Evolutionary conservation across 2,329 filamentous ascomycete species (phyloP).

Genomic region (Ascochyta koolunga): DNA sequence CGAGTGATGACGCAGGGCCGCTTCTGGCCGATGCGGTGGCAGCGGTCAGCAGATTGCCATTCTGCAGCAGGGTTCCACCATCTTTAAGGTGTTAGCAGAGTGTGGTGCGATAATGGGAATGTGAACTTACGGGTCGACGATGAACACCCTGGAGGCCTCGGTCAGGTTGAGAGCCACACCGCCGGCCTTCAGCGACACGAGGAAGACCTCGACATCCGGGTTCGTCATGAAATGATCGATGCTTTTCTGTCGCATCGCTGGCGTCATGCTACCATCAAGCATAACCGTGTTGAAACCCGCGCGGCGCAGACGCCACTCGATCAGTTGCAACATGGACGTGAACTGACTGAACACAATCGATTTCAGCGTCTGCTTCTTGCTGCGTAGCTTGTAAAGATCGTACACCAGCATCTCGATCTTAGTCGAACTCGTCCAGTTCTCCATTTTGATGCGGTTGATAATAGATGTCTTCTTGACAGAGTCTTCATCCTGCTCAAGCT

Average conservation of each 20-base stretch:
- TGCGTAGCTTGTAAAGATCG: conserved; percentile 88
- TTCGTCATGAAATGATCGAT: conserved; percentile 98
- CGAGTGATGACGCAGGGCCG: conserved; percentile 93
- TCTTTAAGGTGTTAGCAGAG: conserved; percentile 53
- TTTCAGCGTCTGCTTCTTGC: conserved; percentile 91
- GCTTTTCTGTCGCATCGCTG: conserved; percentile 86
- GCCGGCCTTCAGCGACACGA: conserved; percentile 94
- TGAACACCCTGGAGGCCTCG: conserved; percentile 93
- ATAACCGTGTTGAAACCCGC: conserved; percentile 99
- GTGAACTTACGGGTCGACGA: conserved; percentile 81
- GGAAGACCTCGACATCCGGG: conserved; percentile 89
- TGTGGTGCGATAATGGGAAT: too few relatives aligned
- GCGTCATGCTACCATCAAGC: conserved; percentile 97
- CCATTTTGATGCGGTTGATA: conserved; percentile 98
- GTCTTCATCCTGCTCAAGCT: conserved; percentile 89
- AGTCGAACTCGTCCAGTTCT: conserved; percentile 96
- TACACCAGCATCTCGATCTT: conserved; percentile 98
- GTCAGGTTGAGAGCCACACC: conserved; percentile 95
- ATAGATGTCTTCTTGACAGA: conserved; percentile 94
- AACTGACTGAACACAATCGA: conserved; percentile 98
- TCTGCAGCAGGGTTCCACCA: conserved; percentile 99
- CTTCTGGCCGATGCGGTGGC: conserved; percentile 91
- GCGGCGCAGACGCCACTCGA: conserved; percentile 93
- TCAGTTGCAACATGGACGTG: conserved; percentile 94
- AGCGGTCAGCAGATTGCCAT: conserved; percentile 90